Evolutionary conservation across 805 yeast species (phyloP).

Genomic region (Ogataea minuta): DNA sequence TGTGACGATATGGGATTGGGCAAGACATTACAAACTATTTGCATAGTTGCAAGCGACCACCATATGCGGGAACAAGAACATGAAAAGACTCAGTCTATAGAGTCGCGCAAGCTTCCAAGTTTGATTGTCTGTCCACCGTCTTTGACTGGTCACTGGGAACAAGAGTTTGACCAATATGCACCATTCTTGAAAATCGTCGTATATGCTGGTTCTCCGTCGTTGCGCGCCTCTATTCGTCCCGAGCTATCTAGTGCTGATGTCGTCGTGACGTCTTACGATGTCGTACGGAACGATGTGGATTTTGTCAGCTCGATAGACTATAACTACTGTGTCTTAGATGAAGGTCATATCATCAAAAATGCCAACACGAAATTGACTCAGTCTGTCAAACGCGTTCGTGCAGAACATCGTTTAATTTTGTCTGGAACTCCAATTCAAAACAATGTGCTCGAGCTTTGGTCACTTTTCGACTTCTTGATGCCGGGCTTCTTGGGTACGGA

Average conservation of each 20-base stretch:
- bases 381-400: conserved; percentile 76
- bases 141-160: conserved; percentile 98
- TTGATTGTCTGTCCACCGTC: conserved; percentile 95
- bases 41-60: conserved; percentile 96
- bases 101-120: conserved; percentile 75
- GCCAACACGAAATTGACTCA: conserved; percentile 83
- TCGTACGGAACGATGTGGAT: conserved; percentile 86
- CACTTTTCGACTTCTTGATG: conserved; percentile 95
- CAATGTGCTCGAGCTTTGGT: conserved; percentile 95
- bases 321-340: conserved; percentile 95
- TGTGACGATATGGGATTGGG: conserved; percentile 99
- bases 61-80: conserved; percentile 75
- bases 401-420: conserved; percentile 85
- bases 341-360: conserved; percentile 96
- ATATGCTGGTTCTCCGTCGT: conserved; percentile 90
- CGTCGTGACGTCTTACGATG: conserved; percentile 93
- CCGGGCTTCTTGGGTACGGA: conserved; percentile 98
- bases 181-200: conserved; percentile 81
- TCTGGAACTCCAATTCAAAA: conserved; percentile 99
- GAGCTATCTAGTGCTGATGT: conserved; percentile 65
- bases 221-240: conserved; percentile 55
- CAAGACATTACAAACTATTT: conserved; percentile 93
- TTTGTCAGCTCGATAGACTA: conserved; percentile 59
- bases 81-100: conserved; percentile 55
- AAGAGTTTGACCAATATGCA: conserved; percentile 85